Evolutionary conservation across 371 early-diverging fungal species (phyloP).

Genomic region (Mycotypha africana): DNA sequence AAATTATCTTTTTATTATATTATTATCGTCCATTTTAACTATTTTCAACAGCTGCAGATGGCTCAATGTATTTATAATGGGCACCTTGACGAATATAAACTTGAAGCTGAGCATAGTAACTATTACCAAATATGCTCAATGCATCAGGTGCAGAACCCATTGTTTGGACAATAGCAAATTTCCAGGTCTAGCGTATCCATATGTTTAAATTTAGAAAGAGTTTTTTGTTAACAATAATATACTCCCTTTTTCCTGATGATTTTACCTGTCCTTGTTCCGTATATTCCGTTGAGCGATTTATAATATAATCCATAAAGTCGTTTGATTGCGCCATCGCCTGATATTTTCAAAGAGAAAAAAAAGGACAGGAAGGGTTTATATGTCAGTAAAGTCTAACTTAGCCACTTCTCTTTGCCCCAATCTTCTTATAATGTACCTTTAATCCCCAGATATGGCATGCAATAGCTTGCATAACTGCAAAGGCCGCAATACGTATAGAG

Average conservation of each 20-base stretch:
- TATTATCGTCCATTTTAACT: not conserved
- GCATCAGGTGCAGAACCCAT: conserved; percentile 19
- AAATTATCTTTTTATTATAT: not conserved
- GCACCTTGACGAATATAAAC: conserved; percentile 42
- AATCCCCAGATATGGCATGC: conserved; percentile 38
- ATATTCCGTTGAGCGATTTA: conserved; percentile 39
- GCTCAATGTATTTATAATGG: conserved; percentile 22
- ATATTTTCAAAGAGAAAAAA: not conserved
- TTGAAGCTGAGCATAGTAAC: conserved; percentile 19
- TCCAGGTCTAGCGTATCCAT: conserved; percentile 48
- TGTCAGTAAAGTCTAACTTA: no score
- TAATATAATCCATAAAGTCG: conserved; percentile 38
- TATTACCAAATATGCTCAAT: conserved; percentile 12
- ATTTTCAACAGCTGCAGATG: conserved; percentile 34
- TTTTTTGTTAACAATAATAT: not conserved
- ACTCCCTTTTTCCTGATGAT: not conserved
- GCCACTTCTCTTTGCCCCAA: not conserved
- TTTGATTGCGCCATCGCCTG: conserved; percentile 29
- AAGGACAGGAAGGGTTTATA: not conserved
- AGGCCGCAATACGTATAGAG: conserved; percentile 29
- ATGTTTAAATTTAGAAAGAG: no score
- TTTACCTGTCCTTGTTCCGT: conserved; percentile 36
- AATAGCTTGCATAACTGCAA: conserved; percentile 36
- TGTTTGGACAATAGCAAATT: conserved; percentile 36
- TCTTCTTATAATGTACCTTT: conserved; percentile 19